A percentile compares a stretch with the other conserved stretches of the same genome.
These are phyloP conservation scores for Sclerospora graminicola DNA, from an alignment of 352 stramenopile species.

Conservation along the genomic window DNA sequence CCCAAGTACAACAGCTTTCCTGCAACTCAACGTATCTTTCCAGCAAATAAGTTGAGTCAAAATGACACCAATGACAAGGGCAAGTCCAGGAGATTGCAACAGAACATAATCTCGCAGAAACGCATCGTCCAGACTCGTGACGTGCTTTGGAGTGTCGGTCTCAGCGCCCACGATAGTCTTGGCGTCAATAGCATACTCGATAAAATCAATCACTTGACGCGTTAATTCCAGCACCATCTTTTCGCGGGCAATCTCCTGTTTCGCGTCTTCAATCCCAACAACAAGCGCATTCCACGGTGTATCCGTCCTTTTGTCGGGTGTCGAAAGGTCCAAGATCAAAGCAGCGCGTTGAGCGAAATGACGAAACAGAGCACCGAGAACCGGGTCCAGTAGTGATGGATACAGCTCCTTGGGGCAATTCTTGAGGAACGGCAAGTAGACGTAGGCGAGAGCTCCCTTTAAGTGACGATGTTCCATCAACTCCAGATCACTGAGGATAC, in stretches of 20 bases:
- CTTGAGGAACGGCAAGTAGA: conserved; percentile 66
- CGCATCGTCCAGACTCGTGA: conserved; percentile 49
- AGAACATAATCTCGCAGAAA: conserved; percentile 56
- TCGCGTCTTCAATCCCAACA: conserved; percentile 53
- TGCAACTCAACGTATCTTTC: conserved; percentile 66
- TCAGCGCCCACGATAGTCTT: conserved; percentile 65
- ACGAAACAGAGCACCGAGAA: conserved; percentile 38
- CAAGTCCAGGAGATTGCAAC: conserved; percentile 29
- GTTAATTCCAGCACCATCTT: conserved; percentile 69
- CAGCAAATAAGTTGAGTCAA: conserved; percentile 54
- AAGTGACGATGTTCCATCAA: conserved; percentile 68
- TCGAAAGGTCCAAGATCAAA: conserved; percentile 24
- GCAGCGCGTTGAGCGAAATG: conserved; percentile 48
- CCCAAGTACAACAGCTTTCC: conserved; percentile 39
- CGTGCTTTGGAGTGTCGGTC: conserved; percentile 67
- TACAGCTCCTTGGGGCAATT: conserved; percentile 49
- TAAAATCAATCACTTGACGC: conserved; percentile 57
- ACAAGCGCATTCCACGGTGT: conserved; percentile 41
- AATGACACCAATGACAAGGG: conserved; percentile 37
- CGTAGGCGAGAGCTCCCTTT: conserved; percentile 54
- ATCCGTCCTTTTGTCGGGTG: conserved; percentile 19
- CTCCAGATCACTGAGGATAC: conserved; percentile 49
- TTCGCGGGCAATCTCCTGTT: conserved; percentile 53
- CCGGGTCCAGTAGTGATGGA: conserved; percentile 46
- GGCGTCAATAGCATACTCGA: conserved; percentile 57